Percentiles rank a stretch among this genome's conserved stretches.
phyloP scores from a whole-genome alignment of 1,139 yeast genomes.

The Yamadazyma membranifaciens region DNA sequence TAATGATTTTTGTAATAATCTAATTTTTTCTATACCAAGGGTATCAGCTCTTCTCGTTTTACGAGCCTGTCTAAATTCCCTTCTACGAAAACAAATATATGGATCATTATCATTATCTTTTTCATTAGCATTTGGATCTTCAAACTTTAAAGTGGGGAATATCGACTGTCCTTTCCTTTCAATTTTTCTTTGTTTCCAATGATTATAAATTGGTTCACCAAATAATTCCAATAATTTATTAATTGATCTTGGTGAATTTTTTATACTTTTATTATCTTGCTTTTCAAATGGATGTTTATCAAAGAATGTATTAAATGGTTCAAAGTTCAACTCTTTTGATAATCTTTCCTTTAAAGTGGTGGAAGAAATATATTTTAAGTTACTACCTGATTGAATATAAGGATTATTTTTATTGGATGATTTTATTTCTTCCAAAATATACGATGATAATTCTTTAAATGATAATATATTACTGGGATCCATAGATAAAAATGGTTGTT shows the following conservation, averaged over 20 bases:
- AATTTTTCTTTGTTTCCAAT: constrained; percentile 78
- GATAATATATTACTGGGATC: constrained; percentile 77
- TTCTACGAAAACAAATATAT: constrained; percentile 90
- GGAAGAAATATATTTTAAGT: constrained; percentile 36
- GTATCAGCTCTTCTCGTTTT: constrained; percentile 95
- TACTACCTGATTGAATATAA: constrained; percentile 28
- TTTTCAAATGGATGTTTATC: constrained; percentile 45
- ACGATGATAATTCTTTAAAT: constrained; percentile 63
- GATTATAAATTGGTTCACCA: constrained; percentile 71
- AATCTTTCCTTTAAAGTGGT: constrained; percentile 38
- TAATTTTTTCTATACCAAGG: constrained; percentile 81
- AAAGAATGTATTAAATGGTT: constrained; percentile 44
- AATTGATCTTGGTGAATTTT: constrained; percentile 40
- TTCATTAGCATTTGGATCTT: constrained; percentile 72
- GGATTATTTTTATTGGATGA: constrained; percentile 28
- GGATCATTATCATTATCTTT: constrained; percentile 92
- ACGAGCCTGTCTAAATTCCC: constrained; percentile 94
- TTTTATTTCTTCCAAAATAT: constrained; percentile 38
- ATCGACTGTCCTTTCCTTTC: constrained; percentile 68
- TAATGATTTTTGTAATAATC: constrained; percentile 73
- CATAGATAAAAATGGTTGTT: constrained; percentile 85
- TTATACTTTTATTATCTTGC: constrained; percentile 15
- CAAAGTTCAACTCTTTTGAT: constrained; percentile 37
- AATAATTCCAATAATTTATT: constrained; percentile 55
- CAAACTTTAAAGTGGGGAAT: constrained; percentile 76